These are phyloP conservation scores for Fusarium mangiferae DNA, from an alignment of 2,329 filamentous ascomycete genomes.

Conservation along the genomic window DNA sequence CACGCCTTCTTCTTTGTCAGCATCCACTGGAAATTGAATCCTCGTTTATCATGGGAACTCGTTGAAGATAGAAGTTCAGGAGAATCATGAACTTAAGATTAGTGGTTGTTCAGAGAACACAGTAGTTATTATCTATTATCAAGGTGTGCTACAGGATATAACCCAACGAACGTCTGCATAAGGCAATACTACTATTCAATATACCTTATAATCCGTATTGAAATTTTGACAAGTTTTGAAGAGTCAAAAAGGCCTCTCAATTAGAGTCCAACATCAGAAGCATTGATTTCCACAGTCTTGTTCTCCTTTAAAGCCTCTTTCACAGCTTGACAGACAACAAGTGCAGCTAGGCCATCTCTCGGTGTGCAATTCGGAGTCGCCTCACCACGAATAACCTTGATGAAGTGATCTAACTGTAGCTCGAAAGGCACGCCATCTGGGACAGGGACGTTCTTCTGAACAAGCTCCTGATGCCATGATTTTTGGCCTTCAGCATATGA, in stretches of 20 bases:
- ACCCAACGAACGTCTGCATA: too few relatives aligned
- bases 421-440: slow-evolving; percentile 57
- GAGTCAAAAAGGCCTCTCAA: too few relatives aligned
- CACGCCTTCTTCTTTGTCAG: too few relatives aligned
- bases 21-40: background rate
- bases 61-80: too few relatives aligned
- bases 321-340: slow-evolving; percentile 64
- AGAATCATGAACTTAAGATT: too few relatives aligned
- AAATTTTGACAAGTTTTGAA: too few relatives aligned
- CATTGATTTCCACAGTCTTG: slow-evolving; percentile 37
- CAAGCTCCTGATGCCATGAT: slow-evolving; percentile 55
- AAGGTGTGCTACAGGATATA: too few relatives aligned
- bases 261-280: slow-evolving; percentile 14
- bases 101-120: background rate
- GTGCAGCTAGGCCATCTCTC: slow-evolving; percentile 60
- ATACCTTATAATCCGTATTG: background rate
- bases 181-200: background rate
- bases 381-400: slow-evolving; percentile 56
- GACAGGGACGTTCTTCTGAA: slow-evolving; percentile 42
- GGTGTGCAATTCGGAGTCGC: slow-evolving; percentile 59
- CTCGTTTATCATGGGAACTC: too few relatives aligned
- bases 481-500: slow-evolving; percentile 54
- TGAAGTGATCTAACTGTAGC: slow-evolving; percentile 62
- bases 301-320: slow-evolving; percentile 54
- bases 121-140: background rate